Conservation (phyloP, 352 stramenopile species). For the Globisporangium yorkense region DNA sequence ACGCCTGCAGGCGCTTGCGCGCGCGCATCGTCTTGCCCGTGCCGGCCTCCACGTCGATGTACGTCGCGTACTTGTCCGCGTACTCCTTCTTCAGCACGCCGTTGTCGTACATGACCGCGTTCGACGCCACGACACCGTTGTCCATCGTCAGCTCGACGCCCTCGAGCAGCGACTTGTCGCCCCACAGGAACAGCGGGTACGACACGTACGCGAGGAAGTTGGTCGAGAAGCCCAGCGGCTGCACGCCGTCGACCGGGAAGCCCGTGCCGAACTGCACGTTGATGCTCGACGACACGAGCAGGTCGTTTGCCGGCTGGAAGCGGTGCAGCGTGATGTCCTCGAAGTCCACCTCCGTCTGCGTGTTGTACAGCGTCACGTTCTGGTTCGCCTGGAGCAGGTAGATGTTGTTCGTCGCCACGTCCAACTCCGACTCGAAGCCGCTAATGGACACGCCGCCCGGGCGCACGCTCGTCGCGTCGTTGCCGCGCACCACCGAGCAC, state of each 20-base stretch:
- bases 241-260: conserved; percentile 42
- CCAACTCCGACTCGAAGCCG: conserved; percentile 40
- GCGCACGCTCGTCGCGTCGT: conserved; percentile 40
- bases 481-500: conserved; percentile 44
- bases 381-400: conserved; percentile 51
- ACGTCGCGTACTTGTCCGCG: conserved; percentile 47
- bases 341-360: conserved; percentile 32
- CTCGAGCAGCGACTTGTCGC: conserved; percentile 36
- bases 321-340: conserved; percentile 45
- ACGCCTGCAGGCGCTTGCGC: conserved; percentile 52
- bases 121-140: conserved; percentile 30
- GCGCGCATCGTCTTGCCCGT: conserved; percentile 69
- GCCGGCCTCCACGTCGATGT: conserved; percentile 56
- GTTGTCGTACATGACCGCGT: conserved; percentile 36
- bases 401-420: conserved; percentile 29
- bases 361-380: conserved; percentile 54
- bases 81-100: conserved; percentile 42
- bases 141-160: conserved; percentile 45
- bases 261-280: conserved; percentile 36
- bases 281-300: conserved; percentile 21
- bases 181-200: conserved; percentile 56
- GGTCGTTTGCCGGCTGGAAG: conserved; percentile 30
- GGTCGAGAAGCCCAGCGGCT: conserved; percentile 36
- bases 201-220: conserved; percentile 57
- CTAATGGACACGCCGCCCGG: conserved; percentile 40